Evolutionary conservation across 2,329 filamentous ascomycete genomes (phyloP), one percentile per base, ranked within the genome.

Genomic region (Thelonectria discophora): DNA sequence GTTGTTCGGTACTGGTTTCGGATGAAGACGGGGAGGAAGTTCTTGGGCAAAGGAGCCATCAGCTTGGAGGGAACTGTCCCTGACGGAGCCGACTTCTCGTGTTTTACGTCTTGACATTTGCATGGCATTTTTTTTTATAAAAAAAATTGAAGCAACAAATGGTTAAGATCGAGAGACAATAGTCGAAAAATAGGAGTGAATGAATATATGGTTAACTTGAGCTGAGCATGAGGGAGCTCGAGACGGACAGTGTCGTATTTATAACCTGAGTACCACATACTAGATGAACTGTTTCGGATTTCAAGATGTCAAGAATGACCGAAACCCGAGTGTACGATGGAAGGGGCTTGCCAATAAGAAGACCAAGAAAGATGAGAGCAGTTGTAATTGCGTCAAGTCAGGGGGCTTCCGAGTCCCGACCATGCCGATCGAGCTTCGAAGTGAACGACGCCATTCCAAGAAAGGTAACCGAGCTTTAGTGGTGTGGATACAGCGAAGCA

Each of bases 1-100:
- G 55, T 70, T 37, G 66, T 69, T 1, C 62, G 64, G 12, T 70
- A 70, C 34, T 70, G 67, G 20, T 70, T 70, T 12, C 59, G 61
- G 55, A 66, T 49, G n/a, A 70, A 70, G 5, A 65, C 48, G 0
- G 17, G 47, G 8, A 46, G 62, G 37, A 58, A 62, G 47, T 11
- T 62, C 15, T 52, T 27, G 10, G 68, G 58, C 0, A 70, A 46
- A 5, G 52, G 48, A 7, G 49, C 12, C 57, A 70, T 64, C 3
- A 59, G 18, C 8, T 49, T 55, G 1, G 68, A 70, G 15, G 60
- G 48, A 2, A 65, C 6, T 2, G 53, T 7, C 6, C 47, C 21
- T 4, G 43, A 15, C 6, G 15, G 12, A 15, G 40, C 30, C 17
- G 5, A 9, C 8, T 46, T 10, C 10, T 42, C 11, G 2, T 46